Evolutionary conservation across 2,329 filamentous ascomycete genomes (phyloP), one percentile per base, ranked within the genome.

Genomic region (Calcarisporium arbuscula): DNA sequence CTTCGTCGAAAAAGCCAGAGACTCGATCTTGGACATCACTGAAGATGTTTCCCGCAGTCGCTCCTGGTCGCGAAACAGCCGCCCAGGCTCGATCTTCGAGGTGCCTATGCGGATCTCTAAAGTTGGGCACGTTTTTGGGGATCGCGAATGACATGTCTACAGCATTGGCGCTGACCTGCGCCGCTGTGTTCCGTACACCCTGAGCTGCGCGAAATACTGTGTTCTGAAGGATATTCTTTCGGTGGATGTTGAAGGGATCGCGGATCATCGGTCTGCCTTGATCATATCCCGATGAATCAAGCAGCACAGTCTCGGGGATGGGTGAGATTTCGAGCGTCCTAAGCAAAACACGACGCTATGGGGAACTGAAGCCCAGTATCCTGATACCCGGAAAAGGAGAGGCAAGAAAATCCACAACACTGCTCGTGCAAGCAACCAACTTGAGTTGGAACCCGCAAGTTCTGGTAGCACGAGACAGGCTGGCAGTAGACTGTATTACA

Each of bases 51-150:
- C 48, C 50, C 32, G 44, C 50, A 40, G 56, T 49, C 37, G 48
- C 52, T 28, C 60, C 60, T 36, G 63, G 51, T 16, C 54, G 47
- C 54, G 57, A 45, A 28, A 53, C 49, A 61, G 67, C 42, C 60
- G 70, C 69, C 82, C 83, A 87, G 40, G 76, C 68, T 40, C 65
- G 68, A 56, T 85, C 80, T 57, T 85, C 81, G 47, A 74, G 58
- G 44, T 72, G 61, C 55, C 80, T 73, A 58, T 81, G 74, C 18
- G 79, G 72, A 56, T 76, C 74, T 43, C 64, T 65, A 54, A 85
- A 84, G 48, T 77, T 77, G 35, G 81, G 82, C n/a, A 80, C 69
- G 61, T 83, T 78, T 54, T 74, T 76, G 12, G 82, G 81, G 23
- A 83, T 63, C 31, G 74, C 66, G 61, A 85, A 87, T 32, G 74